These are phyloP conservation scores for Candida ipomoeae DNA, from an alignment of 805 yeast species.

Conservation along the genomic window DNA sequence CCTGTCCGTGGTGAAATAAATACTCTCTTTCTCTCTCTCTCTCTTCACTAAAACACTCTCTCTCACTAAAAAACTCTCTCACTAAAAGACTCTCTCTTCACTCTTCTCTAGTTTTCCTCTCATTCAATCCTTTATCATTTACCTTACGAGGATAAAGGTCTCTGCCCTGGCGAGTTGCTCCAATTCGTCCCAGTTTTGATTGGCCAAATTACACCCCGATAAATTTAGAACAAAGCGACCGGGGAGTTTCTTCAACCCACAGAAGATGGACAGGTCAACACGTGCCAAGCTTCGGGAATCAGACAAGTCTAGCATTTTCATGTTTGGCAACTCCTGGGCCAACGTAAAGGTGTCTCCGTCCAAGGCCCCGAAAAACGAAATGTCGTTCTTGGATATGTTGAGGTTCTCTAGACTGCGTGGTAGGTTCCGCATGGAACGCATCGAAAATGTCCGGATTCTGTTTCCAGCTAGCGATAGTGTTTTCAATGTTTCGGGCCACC, in stretches of 20 bases:
- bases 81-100: too few species aligned
- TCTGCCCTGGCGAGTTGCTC: constrained; percentile 1
- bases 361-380: constrained; percentile 13
- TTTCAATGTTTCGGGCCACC: constrained; percentile 25
- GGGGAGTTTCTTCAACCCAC: constrained; percentile 2
- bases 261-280: constrained; percentile 9
- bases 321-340: constrained; percentile 11
- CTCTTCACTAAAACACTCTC: too few species aligned
- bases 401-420: constrained; percentile 27
- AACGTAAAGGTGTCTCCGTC: constrained; percentile 4
- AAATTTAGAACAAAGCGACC: constrained; percentile 4
- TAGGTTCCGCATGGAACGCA: constrained; percentile 19
- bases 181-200: constrained; percentile 7
- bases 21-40: background rate
- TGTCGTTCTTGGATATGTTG: constrained; percentile 20
- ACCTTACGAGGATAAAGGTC: background rate
- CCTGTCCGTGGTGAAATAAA: background rate
- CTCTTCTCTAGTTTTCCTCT: too few species aligned
- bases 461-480: constrained; percentile 26
- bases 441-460: constrained; percentile 18
- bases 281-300: constrained; percentile 7
- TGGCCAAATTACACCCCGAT: constrained; percentile 7
- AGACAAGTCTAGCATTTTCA: constrained; percentile 9
- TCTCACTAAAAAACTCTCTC: too few species aligned
- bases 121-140: background rate